Conservation (phyloP, 2,329 filamentous ascomycete species). For the Thermoascus crustaceus region DNA sequence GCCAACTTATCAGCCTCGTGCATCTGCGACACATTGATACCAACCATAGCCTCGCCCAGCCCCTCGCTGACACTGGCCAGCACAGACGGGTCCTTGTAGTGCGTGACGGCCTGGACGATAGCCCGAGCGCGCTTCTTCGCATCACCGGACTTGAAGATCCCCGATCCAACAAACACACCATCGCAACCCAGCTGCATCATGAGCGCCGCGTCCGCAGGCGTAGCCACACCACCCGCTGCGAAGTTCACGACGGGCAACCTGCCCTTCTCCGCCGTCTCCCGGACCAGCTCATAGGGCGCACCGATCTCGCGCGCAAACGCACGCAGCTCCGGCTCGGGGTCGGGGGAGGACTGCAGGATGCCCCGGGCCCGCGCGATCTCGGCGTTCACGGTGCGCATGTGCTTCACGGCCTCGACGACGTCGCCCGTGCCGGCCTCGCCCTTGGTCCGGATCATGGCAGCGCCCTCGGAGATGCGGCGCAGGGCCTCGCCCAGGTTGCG, state of each 20-base stretch:
- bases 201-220: constrained; percentile 88
- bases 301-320: constrained; percentile 74
- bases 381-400: constrained; percentile 82
- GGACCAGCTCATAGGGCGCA: constrained; percentile 68
- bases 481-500: constrained; percentile 89
- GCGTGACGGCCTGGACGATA: constrained; percentile 88
- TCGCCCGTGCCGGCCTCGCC: constrained; percentile 96
- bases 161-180: constrained; percentile 91
- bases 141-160: constrained; percentile 96
- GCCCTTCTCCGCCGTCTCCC: constrained; percentile 78
- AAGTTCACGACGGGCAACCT: constrained; percentile 95
- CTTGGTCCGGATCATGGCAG: constrained; percentile 98
- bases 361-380: constrained; percentile 67
- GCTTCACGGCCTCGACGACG: constrained; percentile 89
- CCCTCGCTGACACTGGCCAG: constrained; percentile 81
- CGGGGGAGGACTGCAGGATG: constrained; percentile 38
- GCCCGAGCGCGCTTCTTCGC: constrained; percentile 83
- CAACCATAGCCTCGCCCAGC: constrained; percentile 96
- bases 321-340: constrained; percentile 62
- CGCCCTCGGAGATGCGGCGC: constrained; percentile 81
- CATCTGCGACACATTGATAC: constrained; percentile 79
- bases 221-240: constrained; percentile 97
- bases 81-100: constrained; percentile 77
- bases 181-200: constrained; percentile 99
- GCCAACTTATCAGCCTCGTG: constrained; percentile 73